Conservation (phyloP, 192 early-diverging fungal species). For the Rhizophagus clarus region DNA sequence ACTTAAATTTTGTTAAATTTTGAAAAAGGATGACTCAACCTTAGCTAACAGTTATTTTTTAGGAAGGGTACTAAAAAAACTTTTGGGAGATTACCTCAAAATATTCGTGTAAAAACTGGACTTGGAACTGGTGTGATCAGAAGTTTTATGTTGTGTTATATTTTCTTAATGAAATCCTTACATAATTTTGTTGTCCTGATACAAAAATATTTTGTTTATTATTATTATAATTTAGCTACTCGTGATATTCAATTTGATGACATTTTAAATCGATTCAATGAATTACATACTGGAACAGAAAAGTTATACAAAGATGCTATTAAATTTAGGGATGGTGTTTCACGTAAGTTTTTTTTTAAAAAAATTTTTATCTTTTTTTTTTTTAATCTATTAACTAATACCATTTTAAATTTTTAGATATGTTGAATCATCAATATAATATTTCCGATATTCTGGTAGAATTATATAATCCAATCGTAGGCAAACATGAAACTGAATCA, state of each 20-base stretch:
- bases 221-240: slow-evolving; percentile 5
- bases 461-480: slow-evolving; percentile 40
- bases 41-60: not conserved
- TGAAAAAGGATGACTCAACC: not conserved
- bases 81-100: slow-evolving; percentile 6
- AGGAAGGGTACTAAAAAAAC: slow-evolving; percentile 18
- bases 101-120: not conserved
- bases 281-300: slow-evolving; percentile 13
- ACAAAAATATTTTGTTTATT: no score
- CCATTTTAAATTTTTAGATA: slow-evolving; percentile 29
- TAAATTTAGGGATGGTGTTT: slow-evolving; percentile 24
- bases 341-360: not conserved
- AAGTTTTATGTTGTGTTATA: no score
- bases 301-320: slow-evolving; percentile 21
- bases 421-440: slow-evolving; percentile 45
- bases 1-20: not conserved
- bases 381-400: not conserved
- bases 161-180: no score
- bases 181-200: not conserved
- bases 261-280: not conserved
- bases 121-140: not conserved
- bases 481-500: slow-evolving; percentile 31
- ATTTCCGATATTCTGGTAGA: slow-evolving; percentile 42
- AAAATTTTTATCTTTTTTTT: slow-evolving; percentile 4
- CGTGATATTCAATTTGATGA: slow-evolving; percentile 22